A percentile compares a stretch with the other conserved stretches of the same genome.
These are phyloP conservation scores for Ligustrum vulgare DNA, from an alignment of 257 asterid species.

Conservation along the genomic window DNA sequence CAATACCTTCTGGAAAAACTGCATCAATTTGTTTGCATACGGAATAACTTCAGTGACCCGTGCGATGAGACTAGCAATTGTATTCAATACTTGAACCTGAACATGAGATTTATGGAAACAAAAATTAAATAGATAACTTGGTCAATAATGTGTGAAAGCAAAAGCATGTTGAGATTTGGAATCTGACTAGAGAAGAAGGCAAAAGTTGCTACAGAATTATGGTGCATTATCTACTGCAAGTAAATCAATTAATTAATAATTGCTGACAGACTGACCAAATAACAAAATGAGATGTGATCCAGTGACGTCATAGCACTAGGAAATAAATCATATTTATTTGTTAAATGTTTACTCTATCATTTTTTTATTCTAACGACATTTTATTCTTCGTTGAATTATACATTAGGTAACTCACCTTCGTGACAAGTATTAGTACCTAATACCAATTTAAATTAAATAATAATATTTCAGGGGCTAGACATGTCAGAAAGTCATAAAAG, in stretches of 20 bases:
- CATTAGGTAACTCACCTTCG: too few species aligned
- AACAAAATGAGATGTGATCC: background rate
- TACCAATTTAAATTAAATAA: too few species aligned
- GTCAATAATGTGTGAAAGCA: background rate
- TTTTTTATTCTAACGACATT: too few species aligned
- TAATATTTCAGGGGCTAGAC: too few species aligned
- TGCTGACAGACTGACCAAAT: background rate
- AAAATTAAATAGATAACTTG: slow-evolving; percentile 10
- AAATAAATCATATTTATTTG: background rate
- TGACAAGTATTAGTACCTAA: too few species aligned
- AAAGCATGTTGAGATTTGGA: slow-evolving; percentile 4
- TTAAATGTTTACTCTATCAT: background rate
- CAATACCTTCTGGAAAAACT: slow-evolving; percentile 82
- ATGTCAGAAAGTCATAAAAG: too few species aligned
- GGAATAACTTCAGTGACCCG: slow-evolving; percentile 69
- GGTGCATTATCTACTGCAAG: slow-evolving; percentile 5
- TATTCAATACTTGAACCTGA: slow-evolving; percentile 95
- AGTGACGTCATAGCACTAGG: background rate
- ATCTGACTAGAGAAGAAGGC: slow-evolving; percentile 13
- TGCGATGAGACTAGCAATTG: slow-evolving; percentile 81
- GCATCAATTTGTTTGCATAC: slow-evolving; percentile 75
- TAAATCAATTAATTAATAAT: background rate
- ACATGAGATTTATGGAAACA: slow-evolving; percentile 21
- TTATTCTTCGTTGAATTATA: too few species aligned
- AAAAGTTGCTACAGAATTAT: slow-evolving; percentile 5